phyloP scores from a whole-genome alignment of 768 basidiomycete species.

The Hebeloma cylindrosporum region DNA sequence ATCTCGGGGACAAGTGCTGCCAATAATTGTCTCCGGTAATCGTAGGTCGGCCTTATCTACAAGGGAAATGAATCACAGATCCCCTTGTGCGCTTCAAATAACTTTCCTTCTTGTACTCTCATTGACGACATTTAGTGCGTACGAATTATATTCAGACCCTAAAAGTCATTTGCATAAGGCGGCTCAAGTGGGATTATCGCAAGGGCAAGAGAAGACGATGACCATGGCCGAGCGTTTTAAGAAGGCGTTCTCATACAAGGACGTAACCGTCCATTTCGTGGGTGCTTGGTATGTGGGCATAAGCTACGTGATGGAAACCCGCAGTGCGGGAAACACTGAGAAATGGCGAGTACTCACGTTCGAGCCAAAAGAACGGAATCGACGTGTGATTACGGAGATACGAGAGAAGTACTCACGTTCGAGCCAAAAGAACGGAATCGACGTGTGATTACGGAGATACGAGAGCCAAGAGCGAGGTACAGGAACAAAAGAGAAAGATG shows the following conservation, averaged over 20 bases:
- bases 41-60: conserved; percentile 42
- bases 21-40: not conserved
- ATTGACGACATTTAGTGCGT: conserved; percentile 10
- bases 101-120: not conserved
- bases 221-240: conserved; percentile 14
- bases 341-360: too few species aligned
- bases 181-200: not conserved
- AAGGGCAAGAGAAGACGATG: not conserved
- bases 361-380: too few species aligned
- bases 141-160: conserved; percentile 15
- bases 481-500: too few species aligned
- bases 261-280: conserved; percentile 31
- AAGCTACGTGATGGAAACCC: too few species aligned
- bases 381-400: too few species aligned
- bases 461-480: too few species aligned
- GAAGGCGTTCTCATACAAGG: conserved; percentile 19
- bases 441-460: too few species aligned
- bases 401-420: too few species aligned
- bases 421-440: too few species aligned
- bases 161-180: not conserved
- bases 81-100: conserved; percentile 11
- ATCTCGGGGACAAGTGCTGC: conserved; percentile 29
- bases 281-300: conserved; percentile 7
- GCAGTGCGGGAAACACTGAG: too few species aligned
- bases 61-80: conserved; percentile 40